These are phyloP conservation scores for Ascosphaera apis DNA, from an alignment of 2,329 filamentous ascomycete genomes.

Conservation along the genomic window DNA sequence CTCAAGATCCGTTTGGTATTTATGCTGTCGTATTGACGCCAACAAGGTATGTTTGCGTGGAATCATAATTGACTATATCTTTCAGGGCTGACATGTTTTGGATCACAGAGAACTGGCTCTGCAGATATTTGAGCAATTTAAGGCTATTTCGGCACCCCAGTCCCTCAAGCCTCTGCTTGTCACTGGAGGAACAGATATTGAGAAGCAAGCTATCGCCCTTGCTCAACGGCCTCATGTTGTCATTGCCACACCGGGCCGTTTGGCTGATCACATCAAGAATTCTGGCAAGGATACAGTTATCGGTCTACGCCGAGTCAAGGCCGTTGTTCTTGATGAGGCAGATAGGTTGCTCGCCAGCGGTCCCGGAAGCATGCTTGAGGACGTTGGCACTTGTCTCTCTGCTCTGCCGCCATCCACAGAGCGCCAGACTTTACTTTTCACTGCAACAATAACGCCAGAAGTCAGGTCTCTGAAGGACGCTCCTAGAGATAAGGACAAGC, in stretches of 20 bases:
- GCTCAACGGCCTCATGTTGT: slow-evolving; percentile 69
- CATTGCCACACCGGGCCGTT: slow-evolving; percentile 76
- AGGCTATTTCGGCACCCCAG: slow-evolving; percentile 72
- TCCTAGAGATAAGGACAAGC: slow-evolving; percentile 40
- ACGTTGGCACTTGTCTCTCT: slow-evolving; percentile 70
- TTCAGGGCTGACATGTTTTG: neutral
- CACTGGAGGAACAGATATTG: slow-evolving; percentile 84
- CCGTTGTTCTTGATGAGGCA: slow-evolving; percentile 87
- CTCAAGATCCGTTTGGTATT: slow-evolving; percentile 74
- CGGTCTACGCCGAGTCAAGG: slow-evolving; percentile 54
- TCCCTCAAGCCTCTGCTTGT: slow-evolving; percentile 73
- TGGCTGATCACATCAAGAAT: slow-evolving; percentile 80
- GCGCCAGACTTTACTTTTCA: slow-evolving; percentile 89
- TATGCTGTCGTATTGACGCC: slow-evolving; percentile 78
- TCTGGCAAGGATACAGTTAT: slow-evolving; percentile 80
- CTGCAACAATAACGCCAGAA: slow-evolving; percentile 82
- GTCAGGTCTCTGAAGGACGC: slow-evolving; percentile 67
- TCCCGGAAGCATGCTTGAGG: slow-evolving; percentile 75
- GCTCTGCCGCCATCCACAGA: slow-evolving; percentile 53
- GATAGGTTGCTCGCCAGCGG: slow-evolving; percentile 60
- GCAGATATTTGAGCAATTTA: slow-evolving; percentile 91
- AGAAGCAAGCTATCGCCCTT: slow-evolving; percentile 65
- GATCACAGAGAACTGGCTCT: slow-evolving; percentile 55
- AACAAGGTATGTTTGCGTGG: slow-evolving; percentile 33
- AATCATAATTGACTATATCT: slow-evolving; percentile 1